A percentile compares a stretch with the other conserved stretches of the same genome.
These are phyloP conservation scores for Rhodotorula sp. DNA, from an alignment of 1,284 basidiomycete genomes.

Conservation along the genomic window DNA sequence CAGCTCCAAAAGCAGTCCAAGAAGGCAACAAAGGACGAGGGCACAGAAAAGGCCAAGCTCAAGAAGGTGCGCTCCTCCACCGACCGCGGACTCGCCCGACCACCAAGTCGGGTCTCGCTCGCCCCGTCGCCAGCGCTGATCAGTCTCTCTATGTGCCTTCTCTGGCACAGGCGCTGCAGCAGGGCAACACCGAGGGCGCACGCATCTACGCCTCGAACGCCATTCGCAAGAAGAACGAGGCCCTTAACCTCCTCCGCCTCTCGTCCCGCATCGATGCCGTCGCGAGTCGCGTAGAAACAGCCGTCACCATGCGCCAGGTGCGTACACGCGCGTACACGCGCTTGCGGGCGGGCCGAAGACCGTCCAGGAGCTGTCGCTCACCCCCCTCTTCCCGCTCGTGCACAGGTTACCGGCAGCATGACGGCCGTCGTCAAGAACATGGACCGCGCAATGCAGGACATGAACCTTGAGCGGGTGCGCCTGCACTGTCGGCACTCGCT, in stretches of 20 bases:
- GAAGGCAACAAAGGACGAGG: constrained; percentile 93
- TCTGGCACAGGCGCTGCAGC: constrained; percentile 76
- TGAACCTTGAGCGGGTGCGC: constrained; percentile 93
- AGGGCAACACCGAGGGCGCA: constrained; percentile 97
- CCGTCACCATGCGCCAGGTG: constrained; percentile 86
- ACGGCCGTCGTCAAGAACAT: constrained; percentile 94
- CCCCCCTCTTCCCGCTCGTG: background rate
- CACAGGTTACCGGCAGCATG: constrained; percentile 88
- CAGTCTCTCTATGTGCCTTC: background rate
- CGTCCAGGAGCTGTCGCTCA: too few relatives aligned
- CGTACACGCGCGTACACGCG: background rate
- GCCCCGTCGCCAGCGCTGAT: background rate
- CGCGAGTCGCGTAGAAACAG: constrained; percentile 95
- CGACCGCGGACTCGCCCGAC: background rate
- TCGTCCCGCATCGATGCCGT: constrained; percentile 83
- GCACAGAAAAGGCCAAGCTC: constrained; percentile 75
- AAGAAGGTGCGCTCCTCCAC: constrained; percentile 70
- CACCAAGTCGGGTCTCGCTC: background rate
- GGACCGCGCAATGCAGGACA: constrained; percentile 98
- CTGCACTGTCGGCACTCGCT: background rate
- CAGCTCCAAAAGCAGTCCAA: constrained; percentile 85
- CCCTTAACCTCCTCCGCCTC: constrained; percentile 82
- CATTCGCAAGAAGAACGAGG: constrained; percentile 96
- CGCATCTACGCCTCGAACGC: constrained; percentile 98
- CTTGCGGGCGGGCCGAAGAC: too few relatives aligned